Conservation (phyloP, 345 rosid species). For the Acer negundo region DNA sequence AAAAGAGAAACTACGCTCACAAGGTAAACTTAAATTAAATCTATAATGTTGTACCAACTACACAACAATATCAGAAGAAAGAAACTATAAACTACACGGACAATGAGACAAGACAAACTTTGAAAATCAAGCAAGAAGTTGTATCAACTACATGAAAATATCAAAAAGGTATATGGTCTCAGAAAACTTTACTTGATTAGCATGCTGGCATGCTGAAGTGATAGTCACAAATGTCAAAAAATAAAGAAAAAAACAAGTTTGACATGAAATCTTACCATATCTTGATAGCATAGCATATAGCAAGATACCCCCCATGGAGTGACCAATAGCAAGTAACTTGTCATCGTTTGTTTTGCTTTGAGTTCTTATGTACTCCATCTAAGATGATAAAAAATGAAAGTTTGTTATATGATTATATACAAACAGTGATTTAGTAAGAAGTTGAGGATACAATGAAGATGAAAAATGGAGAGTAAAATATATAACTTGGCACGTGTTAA, state of each 20-base stretch:
- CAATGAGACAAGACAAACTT: background rate
- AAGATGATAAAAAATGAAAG: conserved; percentile 17
- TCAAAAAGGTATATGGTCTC: background rate
- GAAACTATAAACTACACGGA: background rate
- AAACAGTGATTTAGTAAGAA: background rate
- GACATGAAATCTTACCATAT: conserved; percentile 49
- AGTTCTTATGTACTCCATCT: conserved; percentile 81
- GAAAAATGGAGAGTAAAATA: background rate
- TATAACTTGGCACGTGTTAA: conserved; percentile 8
- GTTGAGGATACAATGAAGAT: background rate
- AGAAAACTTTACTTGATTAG: background rate
- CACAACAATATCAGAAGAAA: conserved; percentile 4
- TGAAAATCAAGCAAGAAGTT: conserved; percentile 2
- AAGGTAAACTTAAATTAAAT: background rate
- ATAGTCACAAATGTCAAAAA: background rate
- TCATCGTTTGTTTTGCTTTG: conserved; percentile 66
- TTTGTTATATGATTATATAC: background rate
- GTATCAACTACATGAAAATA: background rate
- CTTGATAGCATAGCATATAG: conserved; percentile 74
- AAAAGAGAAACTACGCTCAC: background rate
- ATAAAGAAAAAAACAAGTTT: background rate
- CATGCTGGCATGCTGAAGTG: conserved; percentile 8
- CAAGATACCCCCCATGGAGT: conserved; percentile 97
- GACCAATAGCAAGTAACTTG: conserved; percentile 82
- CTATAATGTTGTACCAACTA: background rate